Base-by-base conservation (phyloP, 805 yeast species). In the Kuraishia piskuri region DNA sequence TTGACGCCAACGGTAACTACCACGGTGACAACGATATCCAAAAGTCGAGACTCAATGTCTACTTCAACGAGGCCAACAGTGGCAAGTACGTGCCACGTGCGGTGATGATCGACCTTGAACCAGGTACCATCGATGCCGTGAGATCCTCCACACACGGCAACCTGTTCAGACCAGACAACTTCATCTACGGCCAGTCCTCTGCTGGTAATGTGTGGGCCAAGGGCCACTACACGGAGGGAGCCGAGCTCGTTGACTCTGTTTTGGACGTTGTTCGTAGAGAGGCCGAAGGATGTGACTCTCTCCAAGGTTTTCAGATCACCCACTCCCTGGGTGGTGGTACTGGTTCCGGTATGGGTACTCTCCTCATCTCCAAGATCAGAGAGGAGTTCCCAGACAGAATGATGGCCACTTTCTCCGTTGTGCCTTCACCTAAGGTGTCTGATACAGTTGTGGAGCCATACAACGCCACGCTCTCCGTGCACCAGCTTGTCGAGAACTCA, bases 161-260 rank as follows among this genome's bases (percentile, higher is more conserved):
- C 66, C 74, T 90, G 60, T 90, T 89, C 72, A 86, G 97, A 72
- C 97, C 97, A 26, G 97, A 90, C 68, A 90, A 90, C 74, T 84
- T 82, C 63, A 86, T 90, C 58, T 87, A 82, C 65, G 96, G 96
- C 50, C 95, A 89, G 70, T 82, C 91, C 25, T 88, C 96, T 24
- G 97, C 97, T 1, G 97, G 96, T 63, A 90, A 90, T 66, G 95
- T 88, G 63, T 90, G 97, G 97, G 97, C 97, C 53, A 90, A 90
- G 70, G 97, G 97, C 66, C 94, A 88, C 73, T 90, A 90, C 76
- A 90, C 97, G 44, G 97, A 90, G 71, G 97, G 97, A 63, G 96
- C 97, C 3, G 97, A 90, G 75, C 78, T 90, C 59, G 91, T 88
- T 47, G 96, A 90, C 65, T 80, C 90, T 22, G 96, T 90, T 21